Evolutionary conservation across 1,139 yeast species (phyloP), one percentile per base, ranked within the genome.

Genomic region (Saccharomyces pastorianus): DNA sequence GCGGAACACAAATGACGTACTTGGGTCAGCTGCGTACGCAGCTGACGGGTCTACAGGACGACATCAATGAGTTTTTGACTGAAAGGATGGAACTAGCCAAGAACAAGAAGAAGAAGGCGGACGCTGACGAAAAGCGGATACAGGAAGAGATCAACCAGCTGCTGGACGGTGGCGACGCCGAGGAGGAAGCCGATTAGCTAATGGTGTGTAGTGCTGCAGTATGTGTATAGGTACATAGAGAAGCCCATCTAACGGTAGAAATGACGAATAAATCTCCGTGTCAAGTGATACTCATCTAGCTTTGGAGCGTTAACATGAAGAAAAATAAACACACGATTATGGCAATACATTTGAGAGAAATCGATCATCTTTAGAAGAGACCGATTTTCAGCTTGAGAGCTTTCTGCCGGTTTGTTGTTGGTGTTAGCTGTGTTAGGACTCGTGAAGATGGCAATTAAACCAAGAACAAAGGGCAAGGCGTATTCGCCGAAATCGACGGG

Each of bases 1-100:
- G 31, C 3, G 28, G 54, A 2, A 61, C 59, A 3, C 49, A 49
- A 13, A 27, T 57, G 53, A 76, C 83, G 0, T 66, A 72, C 2
- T 71, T 85, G 59, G 88, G 95, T 1, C 66, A 73, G 13, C 74
- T 88, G 48, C 74, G 96, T 56, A 82, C 81, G 7, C 76, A 79
- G 59, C 71, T 86, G 51, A 84, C 91, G 2, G 79, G 82, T 5
- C 66, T 88, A 23, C 96, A 88, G 63, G 90, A 85, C 63, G 81
- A 85, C 53, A 74, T 88, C 49, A 88, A 88, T 61, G 76, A 68
- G 49, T 87, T 79, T 60, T 71, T 88, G 53, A 88, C 96, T 0
- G 76, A 75, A 44, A 72, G 84, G 60, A 87, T 88, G 71, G 67
- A 67, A 55, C 28, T 55, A 28, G 68, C 67, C 25, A 66, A 66